Evolutionary conservation across 257 asterid genomes (phyloP).

Genomic region (Lavandula angustifolia): DNA sequence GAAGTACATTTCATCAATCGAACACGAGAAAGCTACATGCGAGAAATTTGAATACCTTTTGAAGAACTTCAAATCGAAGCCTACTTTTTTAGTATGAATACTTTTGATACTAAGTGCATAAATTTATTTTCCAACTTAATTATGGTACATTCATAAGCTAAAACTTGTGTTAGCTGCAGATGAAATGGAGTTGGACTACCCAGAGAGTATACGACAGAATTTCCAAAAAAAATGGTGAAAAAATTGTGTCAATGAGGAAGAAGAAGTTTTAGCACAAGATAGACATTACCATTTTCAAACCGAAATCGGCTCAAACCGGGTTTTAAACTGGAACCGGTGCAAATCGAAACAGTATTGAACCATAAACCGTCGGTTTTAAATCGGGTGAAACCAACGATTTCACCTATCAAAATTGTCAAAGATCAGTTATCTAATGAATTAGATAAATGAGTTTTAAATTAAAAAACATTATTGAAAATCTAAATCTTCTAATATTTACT

Average conservation of each 20-base stretch:
- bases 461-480: too few species aligned
- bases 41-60: slow-evolving; percentile 27
- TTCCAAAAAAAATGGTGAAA: slow-evolving; percentile 18
- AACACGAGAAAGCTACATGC: neutral
- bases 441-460: too few species aligned
- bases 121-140: slow-evolving; percentile 13
- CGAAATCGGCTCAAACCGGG: too few species aligned
- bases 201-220: neutral
- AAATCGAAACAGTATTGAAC: too few species aligned
- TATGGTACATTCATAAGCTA: slow-evolving; percentile 17
- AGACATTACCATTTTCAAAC: too few species aligned
- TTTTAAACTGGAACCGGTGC: too few species aligned
- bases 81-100: slow-evolving; percentile 12
- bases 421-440: too few species aligned
- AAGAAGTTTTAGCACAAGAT: slow-evolving; percentile 56
- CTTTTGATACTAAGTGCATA: slow-evolving; percentile 17
- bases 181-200: slow-evolving; percentile 38
- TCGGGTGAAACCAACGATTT: too few species aligned
- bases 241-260: slow-evolving; percentile 41
- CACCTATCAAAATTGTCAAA: too few species aligned
- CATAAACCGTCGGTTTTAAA: too few species aligned
- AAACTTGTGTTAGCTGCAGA: slow-evolving; percentile 46
- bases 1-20: slow-evolving; percentile 39
- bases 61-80: slow-evolving; percentile 37
- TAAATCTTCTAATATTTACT: too few species aligned